Conservation (phyloP, 805 yeast species). For the Wickerhamomyces bisporus region DNA sequence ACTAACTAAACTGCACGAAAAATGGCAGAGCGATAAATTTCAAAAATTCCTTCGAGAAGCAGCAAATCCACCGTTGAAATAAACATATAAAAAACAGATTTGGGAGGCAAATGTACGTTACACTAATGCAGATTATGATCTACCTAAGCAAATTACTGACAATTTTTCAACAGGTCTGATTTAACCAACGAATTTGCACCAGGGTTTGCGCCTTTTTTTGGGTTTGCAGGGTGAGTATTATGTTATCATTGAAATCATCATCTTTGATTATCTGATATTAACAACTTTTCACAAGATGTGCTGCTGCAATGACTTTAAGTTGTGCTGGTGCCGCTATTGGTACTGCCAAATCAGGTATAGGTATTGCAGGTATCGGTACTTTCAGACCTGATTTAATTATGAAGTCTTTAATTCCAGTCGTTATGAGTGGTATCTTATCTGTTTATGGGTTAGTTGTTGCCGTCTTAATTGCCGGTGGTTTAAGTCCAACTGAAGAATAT, state of each 20-base stretch:
- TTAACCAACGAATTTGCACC: slow-evolving; percentile 69
- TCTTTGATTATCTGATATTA: slow-evolving; percentile 2
- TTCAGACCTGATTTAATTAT: slow-evolving; percentile 95
- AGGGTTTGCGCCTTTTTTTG: slow-evolving; percentile 92
- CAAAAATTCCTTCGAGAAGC: no score
- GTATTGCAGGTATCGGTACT: slow-evolving; percentile 97
- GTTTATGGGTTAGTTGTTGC: slow-evolving; percentile 97
- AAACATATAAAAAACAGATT: no score
- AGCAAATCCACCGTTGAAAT: no score
- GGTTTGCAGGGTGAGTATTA: slow-evolving; percentile 73
- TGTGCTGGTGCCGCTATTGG: slow-evolving; percentile 99
- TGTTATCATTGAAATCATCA: slow-evolving; percentile 2
- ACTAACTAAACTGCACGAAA: no score
- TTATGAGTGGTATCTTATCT: slow-evolving; percentile 95
- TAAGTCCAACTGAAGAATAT: slow-evolving; percentile 73
- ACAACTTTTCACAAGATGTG: slow-evolving; percentile 44
- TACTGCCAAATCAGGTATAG: slow-evolving; percentile 96
- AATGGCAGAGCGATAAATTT: no score
- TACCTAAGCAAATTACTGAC: no score
- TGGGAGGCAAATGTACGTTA: no score
- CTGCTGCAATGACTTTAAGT: slow-evolving; percentile 83
- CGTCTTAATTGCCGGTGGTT: slow-evolving; percentile 88
- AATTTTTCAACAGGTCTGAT: no score
- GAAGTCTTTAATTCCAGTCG: slow-evolving; percentile 95
- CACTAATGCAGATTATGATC: not conserved